Evolutionary conservation across 768 basidiomycete species (phyloP), one percentile per base, ranked within the genome.

Genomic region (Agaricus subrufescens): DNA sequence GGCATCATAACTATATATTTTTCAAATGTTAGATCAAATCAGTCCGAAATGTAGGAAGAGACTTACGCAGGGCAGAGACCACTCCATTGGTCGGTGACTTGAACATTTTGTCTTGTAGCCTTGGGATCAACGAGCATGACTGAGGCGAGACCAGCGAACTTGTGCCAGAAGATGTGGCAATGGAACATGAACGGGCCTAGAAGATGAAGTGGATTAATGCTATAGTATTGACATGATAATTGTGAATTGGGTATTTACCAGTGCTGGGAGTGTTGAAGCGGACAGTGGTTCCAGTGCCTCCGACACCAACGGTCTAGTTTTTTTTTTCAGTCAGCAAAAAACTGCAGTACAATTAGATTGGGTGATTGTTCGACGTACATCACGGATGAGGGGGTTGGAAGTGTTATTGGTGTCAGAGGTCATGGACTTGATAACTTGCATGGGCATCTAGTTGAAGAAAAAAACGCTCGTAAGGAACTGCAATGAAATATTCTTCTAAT

Each of bases 301-400:
- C 62, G 34, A 61, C 62, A 42, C 58, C 62, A 15, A 57, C 56
- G 29, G 50, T 30, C 47, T 59, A 26, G 15, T 30, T 29, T 19
- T 19, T 29, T 19, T 19, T 19, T 29, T 26, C 4, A 1, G n/a
- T 44, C 30, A 9, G 15, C 27, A 29, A 19, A 19, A 19, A 19
- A 39, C 7, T 29, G 4, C 26, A 10, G n/a, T 3, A 12, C 10
- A 26, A 4, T n/a, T 3, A 3, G 2, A 29, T 3, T 5, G 7
- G 9, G 14, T 8, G 30, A 29, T n/a, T n/a, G 19, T 8, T 8
- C 5, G 2, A 39, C 85, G 75, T 4, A 83, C 82, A 63, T 88
- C 86, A 38, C 85, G 72, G 42, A 73, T 57, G 45, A 73, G 73
- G 0, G 88, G 87, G 66, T 87, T 82, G 19, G 61, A 61, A 38